A percentile compares a stretch with the other conserved stretches of the same genome.
Evolutionary conservation across 192 early-diverging fungal genomes (phyloP).

Genomic region (Phycomyces blakesleeanus): DNA sequence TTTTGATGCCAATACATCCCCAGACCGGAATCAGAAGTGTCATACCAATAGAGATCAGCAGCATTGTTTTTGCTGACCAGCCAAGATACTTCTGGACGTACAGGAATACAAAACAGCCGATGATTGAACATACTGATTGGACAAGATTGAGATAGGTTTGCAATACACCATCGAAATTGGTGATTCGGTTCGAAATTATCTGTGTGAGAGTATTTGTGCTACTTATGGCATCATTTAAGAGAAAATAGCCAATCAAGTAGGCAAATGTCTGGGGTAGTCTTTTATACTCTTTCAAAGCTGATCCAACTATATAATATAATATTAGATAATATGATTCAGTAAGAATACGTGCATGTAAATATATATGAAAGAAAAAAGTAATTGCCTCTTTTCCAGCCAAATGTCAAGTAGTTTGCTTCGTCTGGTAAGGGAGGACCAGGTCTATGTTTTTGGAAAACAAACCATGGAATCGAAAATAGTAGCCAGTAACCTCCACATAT

Average conservation of each 20-base stretch:
- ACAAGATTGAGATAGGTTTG: constrained; percentile 29
- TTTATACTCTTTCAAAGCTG: constrained; percentile 28
- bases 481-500: constrained; percentile 37
- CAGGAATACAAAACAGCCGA: constrained; percentile 38
- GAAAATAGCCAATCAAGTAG: constrained; percentile 40
- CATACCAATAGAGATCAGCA: constrained; percentile 33
- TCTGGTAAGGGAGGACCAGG: constrained; percentile 37
- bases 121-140: constrained; percentile 33
- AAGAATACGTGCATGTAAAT: too few relatives aligned
- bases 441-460: constrained; percentile 34
- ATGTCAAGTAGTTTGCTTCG: constrained; percentile 27
- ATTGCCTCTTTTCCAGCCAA: constrained; percentile 24
- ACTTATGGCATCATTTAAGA: constrained; percentile 36
- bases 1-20: constrained; percentile 34
- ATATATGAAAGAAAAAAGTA: too few relatives aligned
- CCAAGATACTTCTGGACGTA: constrained; percentile 33
- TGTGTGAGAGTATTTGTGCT: constrained; percentile 25
- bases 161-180: constrained; percentile 21
- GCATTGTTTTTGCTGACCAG: constrained; percentile 35
- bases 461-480: constrained; percentile 37
- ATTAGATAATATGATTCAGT: too few relatives aligned
- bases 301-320: neutral
- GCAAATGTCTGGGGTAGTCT: constrained; percentile 36
- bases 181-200: constrained; percentile 29
- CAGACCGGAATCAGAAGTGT: constrained; percentile 34